phyloP scores from a whole-genome alignment of 2,329 filamentous ascomycete genomes.

The Botrytis byssoidea region DNA sequence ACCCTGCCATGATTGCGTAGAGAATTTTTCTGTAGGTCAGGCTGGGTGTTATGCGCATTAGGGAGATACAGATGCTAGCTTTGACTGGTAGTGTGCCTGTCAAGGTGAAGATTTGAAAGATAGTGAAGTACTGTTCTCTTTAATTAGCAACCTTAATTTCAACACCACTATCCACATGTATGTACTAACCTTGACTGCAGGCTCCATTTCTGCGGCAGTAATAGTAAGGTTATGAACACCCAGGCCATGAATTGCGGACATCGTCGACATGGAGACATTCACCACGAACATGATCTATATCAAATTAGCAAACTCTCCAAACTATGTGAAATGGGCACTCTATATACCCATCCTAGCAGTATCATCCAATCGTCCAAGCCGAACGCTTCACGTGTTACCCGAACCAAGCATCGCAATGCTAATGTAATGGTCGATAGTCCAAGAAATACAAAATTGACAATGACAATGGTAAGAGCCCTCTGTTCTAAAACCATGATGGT shows the following conservation, averaged over 20 bases:
- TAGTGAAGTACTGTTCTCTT: slow-evolving; percentile 14
- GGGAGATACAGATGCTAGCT: slow-evolving; percentile 14
- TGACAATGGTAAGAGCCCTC: slow-evolving; percentile 4
- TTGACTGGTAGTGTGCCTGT: slow-evolving; percentile 17
- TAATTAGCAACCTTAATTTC: not conserved
- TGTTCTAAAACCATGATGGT: slow-evolving; percentile 6
- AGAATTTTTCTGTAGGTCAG: slow-evolving; percentile 10
- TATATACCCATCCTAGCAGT: slow-evolving; percentile 5
- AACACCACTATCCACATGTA: not conserved
- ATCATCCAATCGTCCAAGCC: slow-evolving; percentile 17
- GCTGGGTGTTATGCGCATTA: slow-evolving; percentile 17
- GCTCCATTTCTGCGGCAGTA: slow-evolving; percentile 10
- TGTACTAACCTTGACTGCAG: slow-evolving; percentile 12
- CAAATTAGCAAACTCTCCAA: not conserved
- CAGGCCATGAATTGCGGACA: slow-evolving; percentile 3
- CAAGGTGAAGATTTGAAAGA: slow-evolving; percentile 11
- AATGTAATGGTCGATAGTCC: slow-evolving; percentile 3
- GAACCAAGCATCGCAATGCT: not conserved
- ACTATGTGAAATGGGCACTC: not conserved
- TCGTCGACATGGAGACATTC: slow-evolving; percentile 11
- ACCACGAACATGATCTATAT: slow-evolving; percentile 4
- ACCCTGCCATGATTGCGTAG: slow-evolving; percentile 6
- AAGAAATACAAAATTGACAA: slow-evolving; percentile 17
- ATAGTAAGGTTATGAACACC: slow-evolving; percentile 11
- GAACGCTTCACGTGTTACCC: not conserved